Evolutionary conservation across 1,284 basidiomycete genomes (phyloP).

Genomic region (Apiotrichum siamense): DNA sequence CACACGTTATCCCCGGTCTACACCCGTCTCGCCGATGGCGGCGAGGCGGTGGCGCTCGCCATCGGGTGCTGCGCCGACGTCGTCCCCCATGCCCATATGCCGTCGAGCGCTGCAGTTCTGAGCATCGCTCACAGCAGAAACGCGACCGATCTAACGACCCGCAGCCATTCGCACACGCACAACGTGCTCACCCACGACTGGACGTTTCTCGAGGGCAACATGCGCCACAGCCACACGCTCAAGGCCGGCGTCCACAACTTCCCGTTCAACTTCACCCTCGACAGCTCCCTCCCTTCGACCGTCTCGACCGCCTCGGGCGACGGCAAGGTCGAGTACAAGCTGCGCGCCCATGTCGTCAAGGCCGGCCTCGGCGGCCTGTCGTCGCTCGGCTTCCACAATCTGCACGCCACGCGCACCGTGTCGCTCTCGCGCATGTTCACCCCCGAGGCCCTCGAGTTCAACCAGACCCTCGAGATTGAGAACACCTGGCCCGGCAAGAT

Average conservation of each 20-base stretch:
- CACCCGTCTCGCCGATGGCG: too few species aligned
- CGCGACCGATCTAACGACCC: not conserved
- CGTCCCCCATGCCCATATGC: too few species aligned
- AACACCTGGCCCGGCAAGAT: slow-evolving; percentile 94
- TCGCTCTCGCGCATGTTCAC: slow-evolving; percentile 67
- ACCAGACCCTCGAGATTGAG: slow-evolving; percentile 84
- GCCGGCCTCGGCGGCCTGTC: slow-evolving; percentile 49
- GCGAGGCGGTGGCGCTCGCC: too few species aligned
- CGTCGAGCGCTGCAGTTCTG: too few species aligned
- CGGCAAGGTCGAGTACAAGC: slow-evolving; percentile 73
- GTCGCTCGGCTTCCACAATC: slow-evolving; percentile 54
- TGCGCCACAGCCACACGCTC: slow-evolving; percentile 72
- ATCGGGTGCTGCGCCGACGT: too few species aligned
- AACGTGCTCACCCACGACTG: slow-evolving; percentile 73
- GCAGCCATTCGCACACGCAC: slow-evolving; percentile 54
- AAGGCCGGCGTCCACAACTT: slow-evolving; percentile 62
- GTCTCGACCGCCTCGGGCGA: slow-evolving; percentile 56
- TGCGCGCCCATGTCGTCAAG: slow-evolving; percentile 72
- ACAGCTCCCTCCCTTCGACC: slow-evolving; percentile 73
- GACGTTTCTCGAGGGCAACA: slow-evolving; percentile 63
- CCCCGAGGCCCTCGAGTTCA: slow-evolving; percentile 82
- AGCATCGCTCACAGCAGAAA: not conserved
- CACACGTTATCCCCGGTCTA: too few species aligned
- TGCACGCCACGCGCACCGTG: slow-evolving; percentile 60
- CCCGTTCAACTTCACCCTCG: slow-evolving; percentile 71